A percentile compares a stretch with the other conserved stretches of the same genome.
These are phyloP conservation scores for Colletotrichum sp. DNA, from an alignment of 2,329 filamentous ascomycete genomes.

Conservation along the genomic window DNA sequence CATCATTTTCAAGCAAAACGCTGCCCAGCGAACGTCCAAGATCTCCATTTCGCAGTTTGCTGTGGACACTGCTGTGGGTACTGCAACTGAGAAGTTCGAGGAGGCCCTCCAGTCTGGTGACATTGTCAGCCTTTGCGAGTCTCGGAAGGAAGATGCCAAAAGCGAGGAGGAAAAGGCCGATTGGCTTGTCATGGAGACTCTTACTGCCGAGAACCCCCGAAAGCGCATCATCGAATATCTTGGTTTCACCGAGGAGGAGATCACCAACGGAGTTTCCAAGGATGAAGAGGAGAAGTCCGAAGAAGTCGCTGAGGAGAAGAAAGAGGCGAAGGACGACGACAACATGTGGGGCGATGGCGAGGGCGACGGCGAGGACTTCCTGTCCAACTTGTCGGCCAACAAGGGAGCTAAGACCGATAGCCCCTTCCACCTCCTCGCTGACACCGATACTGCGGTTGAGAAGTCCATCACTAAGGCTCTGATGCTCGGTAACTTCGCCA, in stretches of 20 bases:
- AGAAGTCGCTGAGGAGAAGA: constrained; percentile 30
- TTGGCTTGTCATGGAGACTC: constrained; percentile 91
- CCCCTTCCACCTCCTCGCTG: constrained; percentile 88
- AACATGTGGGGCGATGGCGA: constrained; percentile 79
- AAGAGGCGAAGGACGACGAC: constrained; percentile 43
- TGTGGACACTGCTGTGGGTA: constrained; percentile 84
- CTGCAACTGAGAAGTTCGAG: constrained; percentile 86
- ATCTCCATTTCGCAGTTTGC: constrained; percentile 88
- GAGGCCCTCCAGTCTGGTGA: constrained; percentile 79
- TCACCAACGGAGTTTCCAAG: constrained; percentile 52
- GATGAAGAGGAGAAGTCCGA: constrained; percentile 34
- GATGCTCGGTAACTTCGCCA: constrained; percentile 89
- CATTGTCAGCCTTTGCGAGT: constrained; percentile 78
- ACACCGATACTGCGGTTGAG: constrained; percentile 83
- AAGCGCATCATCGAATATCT: constrained; percentile 87
- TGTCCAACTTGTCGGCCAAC: constrained; percentile 82
- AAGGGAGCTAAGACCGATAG: constrained; percentile 94
- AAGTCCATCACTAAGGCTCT: constrained; percentile 86
- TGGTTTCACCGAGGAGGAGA: constrained; percentile 75
- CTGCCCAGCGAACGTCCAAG: constrained; percentile 70
- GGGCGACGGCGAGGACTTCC: constrained; percentile 73
- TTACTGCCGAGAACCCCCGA: constrained; percentile 85
- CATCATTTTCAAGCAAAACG: constrained; percentile 71
- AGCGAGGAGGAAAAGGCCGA: constrained; percentile 94
- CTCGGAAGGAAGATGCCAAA: constrained; percentile 75